Evolutionary conservation across 139 green algal species (phyloP), one percentile per base, ranked within the genome.

Genomic region (Asterochloris sp.): DNA sequence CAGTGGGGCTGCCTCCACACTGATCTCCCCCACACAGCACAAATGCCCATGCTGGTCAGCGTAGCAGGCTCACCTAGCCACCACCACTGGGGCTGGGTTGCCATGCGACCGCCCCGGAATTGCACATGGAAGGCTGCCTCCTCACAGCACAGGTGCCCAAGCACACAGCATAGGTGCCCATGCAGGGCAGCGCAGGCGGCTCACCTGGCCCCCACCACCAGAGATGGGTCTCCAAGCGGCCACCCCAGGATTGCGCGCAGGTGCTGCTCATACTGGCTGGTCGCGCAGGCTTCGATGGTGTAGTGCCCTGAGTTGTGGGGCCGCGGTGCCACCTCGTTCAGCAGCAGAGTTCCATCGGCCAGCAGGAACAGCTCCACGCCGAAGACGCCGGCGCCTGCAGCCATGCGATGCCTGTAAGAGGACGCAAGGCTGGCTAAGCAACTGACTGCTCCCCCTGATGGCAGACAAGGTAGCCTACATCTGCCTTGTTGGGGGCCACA

Each of bases 251-350:
- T 90, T 0, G 96, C 97, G 11, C 96, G 92, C 69, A 99, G 80
- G 87, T 98, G 95, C 87, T 98, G 95, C 89, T 98, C 95, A 82
- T 96, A 99, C 91, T 99, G 93, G 27, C 82, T 92, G 69, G 90
- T 96, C 64, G 87, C 78, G 85, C 97, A 99, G 29, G 88, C 97
- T 86, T 99, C 94, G 86, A 97, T 96, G 60, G 96, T 99, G 90
- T 99, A 99, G 91, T 99, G 97, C 23, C 97, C 97, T 71, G 82
- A 95, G 92, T 99, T 99, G 93, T 99, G 97, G 16, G 96, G 96
- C 27, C 97, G 90, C 0, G 97, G 97, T 0, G 97, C 97, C 60
- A 99, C 91, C 90, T 99, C 97, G 83, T 99, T 99, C 17, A 99
- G 85, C 78, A 98, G 80, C 16, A 99, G 73, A 0, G 29, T 63